phyloP scores from a whole-genome alignment of 495 filamentous ascomycete genomes.

The Podospora anserina region DNA sequence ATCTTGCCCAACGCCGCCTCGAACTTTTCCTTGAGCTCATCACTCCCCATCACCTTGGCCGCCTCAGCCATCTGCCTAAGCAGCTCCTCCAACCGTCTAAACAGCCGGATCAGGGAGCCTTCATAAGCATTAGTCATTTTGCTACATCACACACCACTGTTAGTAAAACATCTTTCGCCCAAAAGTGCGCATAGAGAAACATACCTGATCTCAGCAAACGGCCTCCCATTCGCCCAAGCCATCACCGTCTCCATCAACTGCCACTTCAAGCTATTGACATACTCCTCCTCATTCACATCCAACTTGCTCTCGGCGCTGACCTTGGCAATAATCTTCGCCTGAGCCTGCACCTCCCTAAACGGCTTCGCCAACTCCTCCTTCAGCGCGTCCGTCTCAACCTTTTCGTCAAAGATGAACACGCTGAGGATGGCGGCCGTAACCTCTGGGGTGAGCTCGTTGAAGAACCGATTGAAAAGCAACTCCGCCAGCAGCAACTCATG shows the following conservation, averaged over 20 bases:
- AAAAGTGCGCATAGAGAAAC: slow-evolving; percentile 30
- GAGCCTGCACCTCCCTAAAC: slow-evolving; percentile 75
- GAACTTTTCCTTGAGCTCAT: slow-evolving; percentile 88
- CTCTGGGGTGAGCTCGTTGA: slow-evolving; percentile 90
- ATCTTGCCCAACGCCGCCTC: slow-evolving; percentile 79
- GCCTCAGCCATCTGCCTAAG: slow-evolving; percentile 98
- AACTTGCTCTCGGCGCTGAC: slow-evolving; percentile 91
- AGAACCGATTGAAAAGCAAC: slow-evolving; percentile 93
- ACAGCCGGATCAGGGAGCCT: slow-evolving; percentile 90
- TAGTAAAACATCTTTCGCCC: slow-evolving; percentile 22
- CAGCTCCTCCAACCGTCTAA: slow-evolving; percentile 91
- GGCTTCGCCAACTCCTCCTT: slow-evolving; percentile 83
- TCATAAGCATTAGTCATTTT: slow-evolving; percentile 99
- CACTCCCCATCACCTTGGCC: slow-evolving; percentile 94
- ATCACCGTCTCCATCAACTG: slow-evolving; percentile 95
- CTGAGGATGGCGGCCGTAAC: slow-evolving; percentile 79
- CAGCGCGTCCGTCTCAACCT: slow-evolving; percentile 67
- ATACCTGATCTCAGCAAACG: slow-evolving; percentile 94
- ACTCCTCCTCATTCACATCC: slow-evolving; percentile 86
- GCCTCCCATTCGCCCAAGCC: slow-evolving; percentile 87
- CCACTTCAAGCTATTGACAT: slow-evolving; percentile 79
- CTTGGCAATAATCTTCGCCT: slow-evolving; percentile 84
- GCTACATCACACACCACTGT: slow-evolving; percentile 42
- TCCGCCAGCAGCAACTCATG: slow-evolving; percentile 87
- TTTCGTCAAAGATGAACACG: slow-evolving; percentile 96